These are phyloP conservation scores for Saccharomycopsis sp. DNA, from an alignment of 805 yeast genomes.

Conservation along the genomic window DNA sequence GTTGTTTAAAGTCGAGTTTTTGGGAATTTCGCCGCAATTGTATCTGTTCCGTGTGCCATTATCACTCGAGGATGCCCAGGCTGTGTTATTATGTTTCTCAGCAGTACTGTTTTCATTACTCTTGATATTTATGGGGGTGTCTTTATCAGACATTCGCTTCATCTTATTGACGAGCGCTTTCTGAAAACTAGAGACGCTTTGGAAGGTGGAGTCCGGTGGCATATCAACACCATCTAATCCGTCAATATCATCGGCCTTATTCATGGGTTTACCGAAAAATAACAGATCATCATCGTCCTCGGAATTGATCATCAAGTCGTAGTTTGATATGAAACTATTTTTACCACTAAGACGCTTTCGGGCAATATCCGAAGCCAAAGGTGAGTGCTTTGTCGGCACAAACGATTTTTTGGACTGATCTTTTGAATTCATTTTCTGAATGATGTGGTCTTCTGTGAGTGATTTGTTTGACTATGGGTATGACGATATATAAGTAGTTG, in stretches of 20 bases:
- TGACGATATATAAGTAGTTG: too few species aligned
- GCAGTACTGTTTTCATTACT: too few species aligned
- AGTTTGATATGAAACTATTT: not conserved
- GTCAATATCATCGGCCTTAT: not conserved
- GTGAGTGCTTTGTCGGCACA: constrained; percentile 13
- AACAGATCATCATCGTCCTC: not conserved
- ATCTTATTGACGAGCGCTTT: not conserved
- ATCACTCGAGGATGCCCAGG: too few species aligned
- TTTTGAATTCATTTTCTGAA: not conserved
- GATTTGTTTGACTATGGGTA: too few species aligned
- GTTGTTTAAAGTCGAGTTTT: not conserved
- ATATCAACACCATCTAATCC: not conserved
- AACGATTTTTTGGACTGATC: constrained; percentile 9
- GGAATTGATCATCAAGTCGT: not conserved
- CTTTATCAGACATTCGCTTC: not conserved
- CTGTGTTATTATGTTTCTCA: too few species aligned
- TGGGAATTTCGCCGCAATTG: not conserved
- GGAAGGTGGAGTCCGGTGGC: not conserved
- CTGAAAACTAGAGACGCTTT: not conserved
- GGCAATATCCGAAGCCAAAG: constrained; percentile 8
- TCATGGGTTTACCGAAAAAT: not conserved
- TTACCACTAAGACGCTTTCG: not conserved
- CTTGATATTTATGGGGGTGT: too few species aligned
- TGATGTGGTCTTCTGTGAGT: not conserved
- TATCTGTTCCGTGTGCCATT: not conserved